Percentiles rank a stretch among this genome's conserved stretches.
Conservation (phyloP, 2,329 filamentous ascomycete species). For the Emmonsiellopsis sp. region DNA sequence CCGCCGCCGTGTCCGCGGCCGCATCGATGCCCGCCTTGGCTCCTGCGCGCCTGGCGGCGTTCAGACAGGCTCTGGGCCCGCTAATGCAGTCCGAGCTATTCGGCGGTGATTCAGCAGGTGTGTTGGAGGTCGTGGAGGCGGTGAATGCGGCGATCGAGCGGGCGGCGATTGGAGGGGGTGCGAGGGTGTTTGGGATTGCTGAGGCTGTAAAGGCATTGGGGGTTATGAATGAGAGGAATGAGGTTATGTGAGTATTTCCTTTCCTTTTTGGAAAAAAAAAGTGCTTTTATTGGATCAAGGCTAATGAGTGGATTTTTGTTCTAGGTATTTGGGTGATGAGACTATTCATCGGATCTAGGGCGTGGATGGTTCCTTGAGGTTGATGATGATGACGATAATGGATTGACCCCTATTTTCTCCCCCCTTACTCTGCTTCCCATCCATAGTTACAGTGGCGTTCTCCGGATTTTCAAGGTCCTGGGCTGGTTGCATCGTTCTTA, state of each 20-base stretch:
- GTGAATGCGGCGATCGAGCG: constrained; percentile 63
- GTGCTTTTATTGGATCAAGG: constrained; percentile 23
- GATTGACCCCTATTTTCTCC: too few relatives aligned
- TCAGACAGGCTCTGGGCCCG: constrained; percentile 73
- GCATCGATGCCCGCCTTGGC: constrained; percentile 43
- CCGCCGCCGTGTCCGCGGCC: constrained; percentile 22
- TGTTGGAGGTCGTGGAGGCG: constrained; percentile 64
- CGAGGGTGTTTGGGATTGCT: constrained; percentile 52
- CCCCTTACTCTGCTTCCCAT: too few relatives aligned
- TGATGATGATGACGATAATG: background rate
- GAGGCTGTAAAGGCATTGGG: constrained; percentile 72
- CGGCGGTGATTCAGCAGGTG: constrained; percentile 63
- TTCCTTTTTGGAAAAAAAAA: constrained; percentile 32
- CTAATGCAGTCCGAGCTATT: constrained; percentile 78
- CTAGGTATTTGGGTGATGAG: constrained; percentile 44
- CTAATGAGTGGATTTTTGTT: constrained; percentile 10
- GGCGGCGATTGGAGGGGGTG: constrained; percentile 36
- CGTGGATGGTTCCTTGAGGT: background rate
- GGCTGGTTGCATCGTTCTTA: too few relatives aligned
- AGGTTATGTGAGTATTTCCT: constrained; percentile 69
- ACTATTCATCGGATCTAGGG: constrained; percentile 59
- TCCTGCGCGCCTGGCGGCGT: constrained; percentile 56
- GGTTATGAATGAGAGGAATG: constrained; percentile 71
- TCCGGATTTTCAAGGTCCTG: too few relatives aligned
- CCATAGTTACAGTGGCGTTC: too few relatives aligned